Conservation (phyloP, 2,329 filamentous ascomycete genomes). For the Fonsecaea erecta region DNA sequence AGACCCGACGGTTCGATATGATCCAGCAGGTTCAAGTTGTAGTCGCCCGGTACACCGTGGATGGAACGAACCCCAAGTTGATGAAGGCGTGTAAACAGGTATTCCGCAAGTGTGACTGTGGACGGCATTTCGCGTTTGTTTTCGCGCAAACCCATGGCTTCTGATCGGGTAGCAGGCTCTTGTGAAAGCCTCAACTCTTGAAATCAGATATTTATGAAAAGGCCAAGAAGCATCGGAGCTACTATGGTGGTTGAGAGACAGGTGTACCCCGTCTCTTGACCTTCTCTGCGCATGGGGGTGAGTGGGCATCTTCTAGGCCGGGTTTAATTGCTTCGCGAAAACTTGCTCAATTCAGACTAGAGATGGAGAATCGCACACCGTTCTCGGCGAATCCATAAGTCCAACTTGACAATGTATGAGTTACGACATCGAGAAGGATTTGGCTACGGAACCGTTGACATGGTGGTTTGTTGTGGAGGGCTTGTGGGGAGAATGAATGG, state of each 20-base stretch:
- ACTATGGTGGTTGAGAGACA: background rate
- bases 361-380: background rate
- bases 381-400: background rate
- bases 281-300: background rate
- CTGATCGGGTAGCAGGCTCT: background rate
- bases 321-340: background rate
- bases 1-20: slow-evolving; percentile 60
- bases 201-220: background rate
- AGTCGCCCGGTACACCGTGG: slow-evolving; percentile 58
- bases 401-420: background rate
- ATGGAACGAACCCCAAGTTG: slow-evolving; percentile 55
- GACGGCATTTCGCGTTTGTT: slow-evolving; percentile 28
- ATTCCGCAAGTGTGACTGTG: slow-evolving; percentile 52
- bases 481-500: too few relatives aligned
- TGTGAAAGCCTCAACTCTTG: too few relatives aligned
- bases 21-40: slow-evolving; percentile 54
- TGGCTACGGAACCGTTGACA: background rate
- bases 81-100: slow-evolving; percentile 54
- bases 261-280: background rate
- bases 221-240: background rate
- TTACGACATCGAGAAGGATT: background rate
- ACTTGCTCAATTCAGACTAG: background rate
- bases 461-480: background rate
- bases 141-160: background rate
- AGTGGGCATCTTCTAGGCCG: background rate